A percentile compares a stretch with the other conserved stretches of the same genome.
phyloP scores from a whole-genome alignment of 129 eudicot genomes.

The Apium graveolens region DNA sequence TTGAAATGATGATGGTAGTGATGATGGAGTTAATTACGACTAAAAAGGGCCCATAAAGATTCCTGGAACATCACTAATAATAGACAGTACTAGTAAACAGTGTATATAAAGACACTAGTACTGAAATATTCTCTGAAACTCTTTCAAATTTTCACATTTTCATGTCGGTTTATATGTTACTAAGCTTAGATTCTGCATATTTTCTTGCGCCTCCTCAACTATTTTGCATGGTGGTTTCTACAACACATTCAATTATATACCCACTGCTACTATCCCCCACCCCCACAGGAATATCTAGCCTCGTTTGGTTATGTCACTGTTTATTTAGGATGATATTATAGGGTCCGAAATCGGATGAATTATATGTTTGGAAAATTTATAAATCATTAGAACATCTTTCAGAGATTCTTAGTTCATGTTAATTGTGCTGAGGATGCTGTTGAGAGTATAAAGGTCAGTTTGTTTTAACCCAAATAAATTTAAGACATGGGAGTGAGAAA shows the following conservation, averaged over 20 bases:
- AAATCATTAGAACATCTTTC: no score
- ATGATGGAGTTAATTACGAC: not conserved
- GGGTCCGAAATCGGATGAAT: no score
- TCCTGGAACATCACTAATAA: slow-evolving; percentile 6
- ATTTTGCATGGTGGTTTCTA: not conserved
- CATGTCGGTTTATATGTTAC: not conserved
- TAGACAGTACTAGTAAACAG: not conserved
- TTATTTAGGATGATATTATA: no score
- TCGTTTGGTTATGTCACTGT: no score
- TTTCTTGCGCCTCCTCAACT: slow-evolving; percentile 6
- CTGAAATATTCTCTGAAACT: slow-evolving; percentile 7
- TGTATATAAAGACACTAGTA: not conserved
- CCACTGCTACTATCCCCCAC: not conserved
- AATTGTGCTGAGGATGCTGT: no score
- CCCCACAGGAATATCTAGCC: not conserved
- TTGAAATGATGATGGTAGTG: not conserved
- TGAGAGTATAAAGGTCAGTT: no score
- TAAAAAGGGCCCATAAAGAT: slow-evolving; percentile 4
- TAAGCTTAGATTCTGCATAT: not conserved
- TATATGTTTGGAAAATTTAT: no score
- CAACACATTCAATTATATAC: not conserved
- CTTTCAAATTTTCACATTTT: slow-evolving; percentile 5
- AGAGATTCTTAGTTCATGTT: no score
- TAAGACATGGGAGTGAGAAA: no score
- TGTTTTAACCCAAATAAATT: no score